Evolutionary conservation across 2,329 filamentous ascomycete genomes (phyloP), one percentile per base, ranked within the genome.

Genomic region (Ophiostoma novo-ulmi): DNA sequence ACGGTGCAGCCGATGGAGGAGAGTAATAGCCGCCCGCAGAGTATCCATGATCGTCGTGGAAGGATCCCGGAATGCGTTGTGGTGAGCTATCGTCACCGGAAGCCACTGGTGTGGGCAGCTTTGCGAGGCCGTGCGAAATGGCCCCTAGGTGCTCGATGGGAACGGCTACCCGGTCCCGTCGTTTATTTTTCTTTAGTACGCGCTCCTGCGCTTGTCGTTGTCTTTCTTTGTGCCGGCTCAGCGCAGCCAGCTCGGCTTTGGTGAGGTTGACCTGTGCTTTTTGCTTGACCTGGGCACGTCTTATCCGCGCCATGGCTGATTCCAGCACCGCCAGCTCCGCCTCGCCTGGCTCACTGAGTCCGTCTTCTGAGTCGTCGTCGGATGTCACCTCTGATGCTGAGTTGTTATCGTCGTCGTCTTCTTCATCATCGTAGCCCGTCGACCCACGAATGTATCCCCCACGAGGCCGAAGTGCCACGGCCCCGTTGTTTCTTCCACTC

Each of bases 191-290:
- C 55, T 70, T 69, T 68, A 70, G 41, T 22, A 31, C 66, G 67
- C 74, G 73, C 75, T 77, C 73, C 69, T 82, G 80, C 55, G 81
- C 80, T 44, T 82, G 82, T 74, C 85, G 82, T 75, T 88, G 81
- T 71, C 89, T 87, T 78, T 88, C 87, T 73, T 86, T 82, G 76
- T 85, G 84, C 73, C 88, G 87, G 77, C 94, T 90, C 75, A 97
- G 84, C 66, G 93, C 93, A 73, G 89, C 90, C 75, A 97, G 83
- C 79, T 97, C 94, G 70, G 91, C 88, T 76, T 89, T 87, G 75
- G 86, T 93, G 73, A 98, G 85, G 78, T 89, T 91, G 70, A 97
- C 92, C 71, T 96, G 91, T 64, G 85, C 83, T 79, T 89, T 90
- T 73, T 93, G 93, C 76, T 88, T 88, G 73, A 87, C 87, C 78